These are phyloP conservation scores for Henckelia pumila DNA, from an alignment of 257 asterid genomes.

Conservation along the genomic window DNA sequence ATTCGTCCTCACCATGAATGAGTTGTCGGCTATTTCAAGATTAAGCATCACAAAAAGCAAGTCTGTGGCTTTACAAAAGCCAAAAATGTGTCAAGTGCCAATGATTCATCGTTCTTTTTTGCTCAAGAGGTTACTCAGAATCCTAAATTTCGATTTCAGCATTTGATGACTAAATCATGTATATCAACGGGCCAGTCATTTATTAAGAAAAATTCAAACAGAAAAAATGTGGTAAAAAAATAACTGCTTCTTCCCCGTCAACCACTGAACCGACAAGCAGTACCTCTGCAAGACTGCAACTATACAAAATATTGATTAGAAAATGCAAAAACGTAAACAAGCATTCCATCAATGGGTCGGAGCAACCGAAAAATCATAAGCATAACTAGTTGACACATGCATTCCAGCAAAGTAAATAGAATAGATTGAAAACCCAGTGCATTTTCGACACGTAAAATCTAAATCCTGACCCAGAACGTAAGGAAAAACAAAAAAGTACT, in stretches of 20 bases:
- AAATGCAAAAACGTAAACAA: no score
- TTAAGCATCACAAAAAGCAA: neutral
- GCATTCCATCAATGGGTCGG: no score
- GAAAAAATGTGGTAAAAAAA: no score
- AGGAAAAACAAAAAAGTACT: slow-evolving; percentile 27
- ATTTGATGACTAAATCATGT: no score
- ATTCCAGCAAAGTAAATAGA: neutral
- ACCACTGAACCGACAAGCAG: no score
- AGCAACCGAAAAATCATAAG: no score
- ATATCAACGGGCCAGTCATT: no score
- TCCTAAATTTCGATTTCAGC: no score
- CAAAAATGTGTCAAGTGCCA: neutral
- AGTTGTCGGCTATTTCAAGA: neutral
- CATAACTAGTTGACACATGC: neutral
- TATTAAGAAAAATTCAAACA: no score
- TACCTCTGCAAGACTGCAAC: no score
- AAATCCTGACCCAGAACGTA: slow-evolving; percentile 18
- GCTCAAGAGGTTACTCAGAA: neutral
- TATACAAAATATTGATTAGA: no score
- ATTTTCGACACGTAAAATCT: neutral
- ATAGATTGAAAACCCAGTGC: slow-evolving; percentile 15
- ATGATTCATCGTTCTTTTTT: neutral
- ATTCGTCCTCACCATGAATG: neutral
- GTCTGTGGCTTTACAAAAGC: neutral
- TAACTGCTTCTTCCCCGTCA: no score